These are phyloP conservation scores for Moesziomyces globuligerus DNA, from an alignment of 1,284 basidiomycete genomes.

Conservation along the genomic window DNA sequence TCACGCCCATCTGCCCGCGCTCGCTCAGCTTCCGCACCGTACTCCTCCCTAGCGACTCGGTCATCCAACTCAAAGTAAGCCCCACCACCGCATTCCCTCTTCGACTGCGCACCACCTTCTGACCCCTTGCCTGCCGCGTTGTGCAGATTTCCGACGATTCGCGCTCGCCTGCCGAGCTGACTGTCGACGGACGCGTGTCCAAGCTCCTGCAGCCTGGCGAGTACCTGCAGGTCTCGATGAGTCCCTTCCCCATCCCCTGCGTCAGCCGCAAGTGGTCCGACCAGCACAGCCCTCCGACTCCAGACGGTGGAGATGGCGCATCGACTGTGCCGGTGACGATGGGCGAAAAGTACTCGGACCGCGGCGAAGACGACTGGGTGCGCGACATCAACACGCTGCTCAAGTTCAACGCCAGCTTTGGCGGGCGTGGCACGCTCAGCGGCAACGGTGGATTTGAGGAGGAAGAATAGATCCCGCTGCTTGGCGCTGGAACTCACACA, in stretches of 20 bases:
- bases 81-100: too few species aligned
- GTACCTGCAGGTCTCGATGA: conserved; percentile 84
- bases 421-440: conserved; percentile 54
- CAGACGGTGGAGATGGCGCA: background rate
- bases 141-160: conserved; percentile 82
- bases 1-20: conserved; percentile 94
- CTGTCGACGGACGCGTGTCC: conserved; percentile 88
- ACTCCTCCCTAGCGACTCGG: conserved; percentile 83
- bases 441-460: conserved; percentile 52
- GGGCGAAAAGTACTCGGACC: conserved; percentile 65
- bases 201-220: conserved; percentile 83
- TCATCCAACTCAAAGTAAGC: conserved; percentile 81
- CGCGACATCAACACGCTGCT: conserved; percentile 82
- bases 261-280: conserved; percentile 46
- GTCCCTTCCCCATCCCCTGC: conserved; percentile 89
- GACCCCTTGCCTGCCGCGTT: background rate
- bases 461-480: conserved; percentile 15
- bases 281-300: background rate
- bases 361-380: conserved; percentile 92
- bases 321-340: conserved; percentile 5
- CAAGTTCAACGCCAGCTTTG: conserved; percentile 66
- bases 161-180: conserved; percentile 85
- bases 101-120: background rate
- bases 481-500: background rate
- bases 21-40: conserved; percentile 91